A percentile compares a stretch with the other conserved stretches of the same genome.
phyloP scores from a whole-genome alignment of 257 asterid species.

The Cruciata laevipes region DNA sequence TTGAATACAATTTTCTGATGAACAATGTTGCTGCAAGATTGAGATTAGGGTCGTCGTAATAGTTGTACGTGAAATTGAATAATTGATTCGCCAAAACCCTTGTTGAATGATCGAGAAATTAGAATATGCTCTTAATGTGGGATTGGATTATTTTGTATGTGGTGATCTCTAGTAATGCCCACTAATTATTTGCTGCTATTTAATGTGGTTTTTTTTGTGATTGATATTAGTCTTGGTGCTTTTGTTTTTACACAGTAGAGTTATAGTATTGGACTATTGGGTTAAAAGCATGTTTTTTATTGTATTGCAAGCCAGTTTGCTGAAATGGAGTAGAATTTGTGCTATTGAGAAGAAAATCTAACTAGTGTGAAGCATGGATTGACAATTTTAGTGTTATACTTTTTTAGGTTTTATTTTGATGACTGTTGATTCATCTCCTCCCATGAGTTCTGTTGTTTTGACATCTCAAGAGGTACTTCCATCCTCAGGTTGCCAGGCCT shows the following conservation, averaged over 20 bases:
- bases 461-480: slow-evolving; percentile 46
- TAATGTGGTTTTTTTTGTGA: background rate
- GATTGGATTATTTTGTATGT: background rate
- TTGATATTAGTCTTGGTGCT: background rate
- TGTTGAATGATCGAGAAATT: slow-evolving; percentile 8
- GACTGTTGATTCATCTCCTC: slow-evolving; percentile 33
- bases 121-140: background rate
- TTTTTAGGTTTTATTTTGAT: slow-evolving; percentile 24
- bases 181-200: background rate
- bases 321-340: background rate
- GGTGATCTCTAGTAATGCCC: background rate
- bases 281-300: too few relatives aligned
- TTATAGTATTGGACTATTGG: background rate
- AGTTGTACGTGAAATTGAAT: background rate
- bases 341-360: background rate
- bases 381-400: background rate
- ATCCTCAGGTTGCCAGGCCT: slow-evolving; percentile 39
- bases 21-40: background rate
- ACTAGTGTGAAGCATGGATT: background rate
- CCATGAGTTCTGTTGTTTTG: slow-evolving; percentile 59
- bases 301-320: background rate
- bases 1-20: background rate
- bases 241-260: background rate
- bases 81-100: background rate
- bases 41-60: background rate